phyloP scores from a whole-genome alignment of 176 grass and related monocot species.

The Oryza glumipatula region DNA sequence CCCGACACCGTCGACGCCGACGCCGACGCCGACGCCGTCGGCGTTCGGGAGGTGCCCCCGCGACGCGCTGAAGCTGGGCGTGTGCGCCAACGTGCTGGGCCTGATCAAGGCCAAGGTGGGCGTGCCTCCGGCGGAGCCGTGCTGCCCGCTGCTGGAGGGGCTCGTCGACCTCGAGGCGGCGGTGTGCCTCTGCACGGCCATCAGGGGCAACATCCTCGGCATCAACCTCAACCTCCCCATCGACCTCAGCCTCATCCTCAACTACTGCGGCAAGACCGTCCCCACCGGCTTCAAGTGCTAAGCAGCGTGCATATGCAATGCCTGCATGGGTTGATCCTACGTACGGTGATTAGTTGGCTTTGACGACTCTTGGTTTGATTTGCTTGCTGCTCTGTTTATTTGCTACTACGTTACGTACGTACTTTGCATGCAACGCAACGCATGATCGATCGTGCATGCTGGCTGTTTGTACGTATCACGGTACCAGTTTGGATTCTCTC shows the following conservation, averaged over 20 bases:
- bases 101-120: conserved; percentile 52
- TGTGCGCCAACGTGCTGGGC: conserved; percentile 46
- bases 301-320: not conserved
- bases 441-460: not conserved
- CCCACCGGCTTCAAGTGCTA: conserved; percentile 46
- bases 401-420: not conserved
- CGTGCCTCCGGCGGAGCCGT: conserved; percentile 35
- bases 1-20: not conserved
- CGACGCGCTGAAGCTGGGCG: conserved; percentile 56
- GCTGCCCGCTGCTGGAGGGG: conserved; percentile 68
- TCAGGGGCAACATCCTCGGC: conserved; percentile 62
- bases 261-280: conserved; percentile 49
- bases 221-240: conserved; percentile 44
- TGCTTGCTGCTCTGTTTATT: not conserved
- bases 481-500: not conserved
- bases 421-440: not conserved
- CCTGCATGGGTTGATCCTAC: no score
- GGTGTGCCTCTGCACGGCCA: conserved; percentile 77
- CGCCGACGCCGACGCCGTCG: not conserved
- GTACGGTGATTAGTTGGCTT: not conserved
- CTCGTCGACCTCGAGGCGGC: conserved; percentile 80
- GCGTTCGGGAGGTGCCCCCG: conserved; percentile 40
- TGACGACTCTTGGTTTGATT: not conserved
- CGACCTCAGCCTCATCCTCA: conserved; percentile 61
- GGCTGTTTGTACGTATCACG: not conserved